Percentiles rank a stretch among this genome's conserved stretches.
Evolutionary conservation across 345 rosid genomes (phyloP).

Genomic region (Melastoma malabathricum): DNA sequence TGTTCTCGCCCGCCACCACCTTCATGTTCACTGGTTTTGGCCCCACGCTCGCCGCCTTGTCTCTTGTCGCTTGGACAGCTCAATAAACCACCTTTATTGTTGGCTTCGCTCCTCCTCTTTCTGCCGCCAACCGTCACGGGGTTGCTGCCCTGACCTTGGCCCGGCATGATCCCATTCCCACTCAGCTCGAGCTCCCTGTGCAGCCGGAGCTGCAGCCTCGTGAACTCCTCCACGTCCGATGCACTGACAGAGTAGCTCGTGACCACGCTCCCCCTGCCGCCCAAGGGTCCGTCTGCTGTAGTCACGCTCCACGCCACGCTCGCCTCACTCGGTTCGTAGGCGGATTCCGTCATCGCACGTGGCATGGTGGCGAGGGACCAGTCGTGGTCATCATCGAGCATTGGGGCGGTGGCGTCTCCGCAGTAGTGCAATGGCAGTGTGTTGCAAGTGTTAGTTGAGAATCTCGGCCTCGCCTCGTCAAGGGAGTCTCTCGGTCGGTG

Average conservation of each 20-base stretch:
- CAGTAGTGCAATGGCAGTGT: background rate
- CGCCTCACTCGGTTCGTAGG: conserved; percentile 77
- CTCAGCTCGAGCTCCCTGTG: conserved; percentile 9
- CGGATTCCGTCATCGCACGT: conserved; percentile 25
- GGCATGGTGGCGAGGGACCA: conserved; percentile 8
- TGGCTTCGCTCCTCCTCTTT: conserved; percentile 14
- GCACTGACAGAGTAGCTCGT: conserved; percentile 38
- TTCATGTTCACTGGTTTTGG: conserved; percentile 29
- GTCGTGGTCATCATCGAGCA: conserved; percentile 12
- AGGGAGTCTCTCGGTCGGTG: conserved; percentile 32
- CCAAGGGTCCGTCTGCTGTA: conserved; percentile 45
- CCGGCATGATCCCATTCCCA: background rate
- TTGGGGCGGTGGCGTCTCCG: conserved; percentile 3
- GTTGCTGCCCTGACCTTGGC: no score
- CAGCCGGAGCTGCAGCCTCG: conserved; percentile 12
- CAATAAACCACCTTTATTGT: conserved; percentile 30
- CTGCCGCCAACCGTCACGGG: conserved; percentile 2
- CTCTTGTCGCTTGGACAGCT: conserved; percentile 63
- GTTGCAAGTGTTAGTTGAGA: conserved; percentile 7
- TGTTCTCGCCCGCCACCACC: conserved; percentile 6
- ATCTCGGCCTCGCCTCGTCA: conserved; percentile 40
- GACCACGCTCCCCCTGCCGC: conserved; percentile 19
- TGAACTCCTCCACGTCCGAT: conserved; percentile 28
- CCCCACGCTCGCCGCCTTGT: conserved; percentile 72
- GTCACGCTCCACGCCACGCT: conserved; percentile 91